A percentile compares a stretch with the other conserved stretches of the same genome.
Evolutionary conservation across 1,284 basidiomycete genomes (phyloP).

Genomic region (Ceratobasidium sp.): DNA sequence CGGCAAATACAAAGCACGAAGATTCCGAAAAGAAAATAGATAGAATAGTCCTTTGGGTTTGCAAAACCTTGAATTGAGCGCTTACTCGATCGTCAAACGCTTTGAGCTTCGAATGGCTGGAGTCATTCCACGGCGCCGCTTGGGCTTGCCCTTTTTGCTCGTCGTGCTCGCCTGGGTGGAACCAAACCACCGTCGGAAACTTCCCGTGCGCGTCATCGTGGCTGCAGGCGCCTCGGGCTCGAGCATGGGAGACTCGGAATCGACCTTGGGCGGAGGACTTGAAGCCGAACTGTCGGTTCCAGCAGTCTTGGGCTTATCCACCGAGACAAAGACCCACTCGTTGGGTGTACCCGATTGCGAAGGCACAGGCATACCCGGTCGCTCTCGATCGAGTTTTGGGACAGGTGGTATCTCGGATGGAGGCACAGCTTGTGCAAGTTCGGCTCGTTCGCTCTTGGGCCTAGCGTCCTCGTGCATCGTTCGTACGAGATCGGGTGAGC

Average conservation of each 20-base stretch:
- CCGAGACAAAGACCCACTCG: constrained; percentile 33
- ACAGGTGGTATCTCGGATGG: constrained; percentile 23
- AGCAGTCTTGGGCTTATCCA: constrained; percentile 25
- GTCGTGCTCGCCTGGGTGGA: not conserved
- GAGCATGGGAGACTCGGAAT: not conserved
- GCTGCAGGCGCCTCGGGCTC: not conserved
- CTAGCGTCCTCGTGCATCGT: not conserved
- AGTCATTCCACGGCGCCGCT: constrained; percentile 3
- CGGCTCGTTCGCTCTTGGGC: constrained; percentile 24
- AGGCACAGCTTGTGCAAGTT: constrained; percentile 1
- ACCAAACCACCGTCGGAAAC: constrained; percentile 20
- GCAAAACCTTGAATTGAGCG: not conserved
- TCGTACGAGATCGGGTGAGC: constrained; percentile 3
- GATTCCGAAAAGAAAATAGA: not conserved
- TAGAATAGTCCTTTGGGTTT: not conserved
- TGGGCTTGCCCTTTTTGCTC: not conserved
- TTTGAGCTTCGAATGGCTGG: constrained; percentile 16
- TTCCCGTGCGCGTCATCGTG: not conserved
- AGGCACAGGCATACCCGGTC: not conserved
- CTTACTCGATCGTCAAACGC: constrained; percentile 24
- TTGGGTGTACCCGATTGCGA: constrained; percentile 7
- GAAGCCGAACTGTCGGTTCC: too few relatives aligned
- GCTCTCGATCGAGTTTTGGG: not conserved
- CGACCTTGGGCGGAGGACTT: not conserved
- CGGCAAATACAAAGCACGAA: not conserved